Evolutionary conservation across 202 grass and related monocot species (phyloP).

Genomic region (Setaria viridis): DNA sequence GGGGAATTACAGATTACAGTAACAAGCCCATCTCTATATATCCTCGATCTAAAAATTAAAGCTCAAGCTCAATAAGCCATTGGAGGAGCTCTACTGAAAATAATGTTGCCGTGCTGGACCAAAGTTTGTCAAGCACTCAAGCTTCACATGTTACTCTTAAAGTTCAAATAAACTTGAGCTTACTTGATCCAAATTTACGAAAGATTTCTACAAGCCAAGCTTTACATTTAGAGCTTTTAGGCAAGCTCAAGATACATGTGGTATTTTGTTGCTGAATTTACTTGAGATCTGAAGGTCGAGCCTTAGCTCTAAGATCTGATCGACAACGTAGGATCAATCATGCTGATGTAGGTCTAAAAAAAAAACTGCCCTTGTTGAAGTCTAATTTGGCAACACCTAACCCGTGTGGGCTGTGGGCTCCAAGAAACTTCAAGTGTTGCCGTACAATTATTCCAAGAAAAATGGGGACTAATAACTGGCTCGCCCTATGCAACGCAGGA

Average conservation of each 20-base stretch:
- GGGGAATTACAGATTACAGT: too few species aligned
- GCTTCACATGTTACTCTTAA: neutral
- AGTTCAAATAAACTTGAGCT: neutral
- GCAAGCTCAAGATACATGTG: neutral
- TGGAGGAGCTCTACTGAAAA: too few species aligned
- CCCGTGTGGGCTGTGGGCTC: neutral
- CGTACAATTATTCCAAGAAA: slow-evolving; percentile 41
- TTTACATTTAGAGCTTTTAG: neutral
- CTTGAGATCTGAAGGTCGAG: neutral
- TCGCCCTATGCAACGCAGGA: neutral
- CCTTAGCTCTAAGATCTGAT: neutral
- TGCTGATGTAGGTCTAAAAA: neutral
- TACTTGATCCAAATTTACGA: neutral
- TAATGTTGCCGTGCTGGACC: too few species aligned
- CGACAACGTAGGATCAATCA: neutral
- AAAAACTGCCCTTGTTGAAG: neutral
- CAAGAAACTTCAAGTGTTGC: neutral
- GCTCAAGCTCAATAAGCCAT: too few species aligned
- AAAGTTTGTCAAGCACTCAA: neutral
- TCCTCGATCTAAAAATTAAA: too few species aligned
- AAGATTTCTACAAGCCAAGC: neutral
- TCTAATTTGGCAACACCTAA: neutral
- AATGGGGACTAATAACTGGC: neutral
- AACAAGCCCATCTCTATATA: too few species aligned
- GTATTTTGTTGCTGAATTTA: neutral